Percentiles rank a stretch among this genome's conserved stretches.
Evolutionary conservation across 2,329 filamentous ascomycete species (phyloP).

Genomic region (Trichoderma cornu-damae): DNA sequence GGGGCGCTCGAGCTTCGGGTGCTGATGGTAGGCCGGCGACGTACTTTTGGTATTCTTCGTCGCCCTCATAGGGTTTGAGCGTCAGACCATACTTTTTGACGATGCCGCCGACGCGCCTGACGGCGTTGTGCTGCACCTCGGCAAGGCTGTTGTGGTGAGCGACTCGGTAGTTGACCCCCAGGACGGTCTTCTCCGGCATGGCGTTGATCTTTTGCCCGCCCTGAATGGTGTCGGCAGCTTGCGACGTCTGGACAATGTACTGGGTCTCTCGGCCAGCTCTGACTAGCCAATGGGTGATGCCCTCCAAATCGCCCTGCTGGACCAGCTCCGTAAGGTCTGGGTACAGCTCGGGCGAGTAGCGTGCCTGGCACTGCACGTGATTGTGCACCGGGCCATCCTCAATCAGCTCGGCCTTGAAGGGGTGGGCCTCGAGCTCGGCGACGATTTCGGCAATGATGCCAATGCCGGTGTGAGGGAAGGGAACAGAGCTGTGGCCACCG

Average conservation of each 20-base stretch:
- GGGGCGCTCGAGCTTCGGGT: not conserved
- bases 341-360: slow-evolving; percentile 47
- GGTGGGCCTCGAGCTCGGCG: slow-evolving; percentile 55
- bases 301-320: slow-evolving; percentile 27
- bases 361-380: slow-evolving; percentile 53
- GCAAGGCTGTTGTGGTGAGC: slow-evolving; percentile 50
- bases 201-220: slow-evolving; percentile 65
- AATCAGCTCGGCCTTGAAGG: slow-evolving; percentile 45
- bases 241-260: slow-evolving; percentile 57
- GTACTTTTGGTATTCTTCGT: slow-evolving; percentile 31
- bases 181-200: slow-evolving; percentile 54
- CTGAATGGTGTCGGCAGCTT: slow-evolving; percentile 55
- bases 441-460: slow-evolving; percentile 64
- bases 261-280: slow-evolving; percentile 26
- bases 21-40: slow-evolving; percentile 6
- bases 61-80: slow-evolving; percentile 48
- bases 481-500: slow-evolving; percentile 57
- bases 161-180: slow-evolving; percentile 57
- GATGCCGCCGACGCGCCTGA: slow-evolving; percentile 44
- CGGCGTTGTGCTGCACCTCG: slow-evolving; percentile 47
- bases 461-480: slow-evolving; percentile 62
- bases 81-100: slow-evolving; percentile 53
- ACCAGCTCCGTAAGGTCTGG: slow-evolving; percentile 37
- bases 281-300: slow-evolving; percentile 29
- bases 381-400: slow-evolving; percentile 51